Base-by-base conservation (phyloP, 139 green algal species). In the Coelastrella sp. region DNA sequence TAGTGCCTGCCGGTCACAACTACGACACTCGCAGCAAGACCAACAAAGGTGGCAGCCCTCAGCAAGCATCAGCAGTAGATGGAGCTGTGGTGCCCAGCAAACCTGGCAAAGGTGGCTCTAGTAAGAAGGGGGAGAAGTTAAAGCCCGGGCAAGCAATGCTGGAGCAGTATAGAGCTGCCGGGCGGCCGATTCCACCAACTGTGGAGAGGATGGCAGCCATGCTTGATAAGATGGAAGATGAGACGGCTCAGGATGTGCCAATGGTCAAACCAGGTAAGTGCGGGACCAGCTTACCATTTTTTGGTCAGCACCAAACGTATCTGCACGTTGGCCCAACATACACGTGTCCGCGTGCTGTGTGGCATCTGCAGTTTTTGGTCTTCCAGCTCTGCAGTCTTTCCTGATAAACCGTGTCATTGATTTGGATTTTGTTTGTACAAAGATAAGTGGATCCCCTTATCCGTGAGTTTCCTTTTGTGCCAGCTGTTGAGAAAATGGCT, bases 161-260 rank as follows among this genome's bases (percentile, higher is more conserved):
- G 60, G 94, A 95, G 16, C 73, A 95, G 65, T 81, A 96, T 90
- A 88, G 92, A 32, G 89, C 91, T 73, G 71, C 80, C 11, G 94
- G 95, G 7, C 87, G 90, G 75, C 93, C 94, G 7, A 73, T 90
- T 22, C 92, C 88, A 0, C 87, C 93, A 16, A 86, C 92, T 14
- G 56, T 96, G 91, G 83, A 96, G 82, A 76, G 90, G 47, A 96
- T 97, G 95, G 97, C 97, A 7, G 86, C 92, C 23, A 95, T 92
- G 89, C 90, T 99, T 92, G 97, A 99, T 85, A 91, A 94, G 16
- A 94, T 97, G 94, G 95, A 96, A n/a, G 86, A 76, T 7, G 81
- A 80, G 32, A 73, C 8, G 7, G 71, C 5, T 4, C 73, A 90
- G 32, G 74, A 84, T 8, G 79, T 75, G 16, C 57, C 92, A 7